Evolutionary conservation across 83 land plant species (phyloP).

Genomic region (Isoetes engelmannii): DNA sequence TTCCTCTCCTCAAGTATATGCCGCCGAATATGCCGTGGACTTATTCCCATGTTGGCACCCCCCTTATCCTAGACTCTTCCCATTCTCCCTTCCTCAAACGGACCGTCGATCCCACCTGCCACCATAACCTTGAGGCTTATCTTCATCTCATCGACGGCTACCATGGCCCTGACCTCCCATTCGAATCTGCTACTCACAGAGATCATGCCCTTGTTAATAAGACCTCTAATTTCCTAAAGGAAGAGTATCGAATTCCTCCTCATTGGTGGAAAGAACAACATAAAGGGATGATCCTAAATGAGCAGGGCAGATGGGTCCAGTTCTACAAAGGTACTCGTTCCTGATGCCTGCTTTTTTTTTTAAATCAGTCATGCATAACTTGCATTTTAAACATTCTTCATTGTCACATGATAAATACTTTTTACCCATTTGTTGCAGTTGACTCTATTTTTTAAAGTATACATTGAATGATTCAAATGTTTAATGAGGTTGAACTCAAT

Average conservation of each 20-base stretch:
- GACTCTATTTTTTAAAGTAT: no score
- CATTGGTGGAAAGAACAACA: constrained; percentile 18
- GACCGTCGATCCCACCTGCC: background rate
- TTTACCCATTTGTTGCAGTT: no score
- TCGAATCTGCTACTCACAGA: background rate
- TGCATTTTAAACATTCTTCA: no score
- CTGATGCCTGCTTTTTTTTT: no score
- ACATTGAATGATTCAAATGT: no score
- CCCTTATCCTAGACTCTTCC: no score
- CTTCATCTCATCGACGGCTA: constrained; percentile 14
- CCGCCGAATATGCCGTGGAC: constrained; percentile 1
- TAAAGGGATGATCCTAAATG: constrained; percentile 9
- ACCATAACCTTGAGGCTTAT: constrained; percentile 15
- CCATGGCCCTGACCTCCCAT: constrained; percentile 7
- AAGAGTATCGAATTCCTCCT: constrained; percentile 3
- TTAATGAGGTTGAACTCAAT: no score
- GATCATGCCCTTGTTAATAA: constrained; percentile 14
- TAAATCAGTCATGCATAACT: no score
- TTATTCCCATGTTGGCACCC: constrained; percentile 12
- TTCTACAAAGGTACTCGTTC: background rate
- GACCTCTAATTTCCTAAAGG: background rate
- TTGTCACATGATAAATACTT: no score
- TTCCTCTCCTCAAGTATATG: background rate
- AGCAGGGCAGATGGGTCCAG: constrained; percentile 12
- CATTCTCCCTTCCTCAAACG: background rate